These are phyloP conservation scores for Acrocalymma vagum DNA, from an alignment of 2,329 filamentous ascomycete species.

Conservation along the genomic window DNA sequence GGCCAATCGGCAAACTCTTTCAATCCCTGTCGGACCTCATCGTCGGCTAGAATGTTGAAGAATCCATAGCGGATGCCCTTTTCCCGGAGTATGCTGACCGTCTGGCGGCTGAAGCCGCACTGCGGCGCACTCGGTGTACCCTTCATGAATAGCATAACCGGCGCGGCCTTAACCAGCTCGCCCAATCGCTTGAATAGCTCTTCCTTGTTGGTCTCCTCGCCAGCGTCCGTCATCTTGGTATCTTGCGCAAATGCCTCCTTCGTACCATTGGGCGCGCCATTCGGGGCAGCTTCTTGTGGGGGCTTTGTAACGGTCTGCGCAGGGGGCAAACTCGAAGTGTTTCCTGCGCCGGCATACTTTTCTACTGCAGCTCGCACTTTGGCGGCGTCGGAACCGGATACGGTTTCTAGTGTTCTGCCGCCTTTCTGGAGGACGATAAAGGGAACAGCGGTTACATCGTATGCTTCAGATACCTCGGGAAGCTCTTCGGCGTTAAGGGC, in stretches of 20 bases:
- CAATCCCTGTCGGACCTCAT: slow-evolving; percentile 93
- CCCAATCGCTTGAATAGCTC: slow-evolving; percentile 82
- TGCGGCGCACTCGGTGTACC: slow-evolving; percentile 88
- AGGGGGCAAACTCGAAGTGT: slow-evolving; percentile 50
- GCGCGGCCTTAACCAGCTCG: slow-evolving; percentile 91
- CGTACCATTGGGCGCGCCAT: slow-evolving; percentile 42
- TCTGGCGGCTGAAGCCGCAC: slow-evolving; percentile 91
- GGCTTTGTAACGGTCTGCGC: slow-evolving; percentile 55
- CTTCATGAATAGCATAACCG: slow-evolving; percentile 99
- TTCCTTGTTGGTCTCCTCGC: slow-evolving; percentile 69
- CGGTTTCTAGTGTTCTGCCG: slow-evolving; percentile 79
- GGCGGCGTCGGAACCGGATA: slow-evolving; percentile 88
- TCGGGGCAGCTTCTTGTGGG: slow-evolving; percentile 46
- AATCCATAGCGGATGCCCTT: slow-evolving; percentile 95
- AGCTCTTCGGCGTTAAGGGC: slow-evolving; percentile 95
- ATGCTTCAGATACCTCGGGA: slow-evolving; percentile 87
- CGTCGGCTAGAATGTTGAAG: slow-evolving; percentile 98
- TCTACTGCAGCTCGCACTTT: slow-evolving; percentile 89
- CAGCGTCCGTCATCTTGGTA: slow-evolving; percentile 50
- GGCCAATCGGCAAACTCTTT: slow-evolving; percentile 99
- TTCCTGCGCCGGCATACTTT: slow-evolving; percentile 70
- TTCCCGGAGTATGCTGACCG: slow-evolving; percentile 87
- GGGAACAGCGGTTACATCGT: slow-evolving; percentile 94
- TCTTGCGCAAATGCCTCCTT: slow-evolving; percentile 54
- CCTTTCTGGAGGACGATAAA: slow-evolving; percentile 85